Percentiles rank a stretch among this genome's conserved stretches.
These are phyloP conservation scores for Camellia oleifera DNA, from an alignment of 179 eudicot species.

Conservation along the genomic window DNA sequence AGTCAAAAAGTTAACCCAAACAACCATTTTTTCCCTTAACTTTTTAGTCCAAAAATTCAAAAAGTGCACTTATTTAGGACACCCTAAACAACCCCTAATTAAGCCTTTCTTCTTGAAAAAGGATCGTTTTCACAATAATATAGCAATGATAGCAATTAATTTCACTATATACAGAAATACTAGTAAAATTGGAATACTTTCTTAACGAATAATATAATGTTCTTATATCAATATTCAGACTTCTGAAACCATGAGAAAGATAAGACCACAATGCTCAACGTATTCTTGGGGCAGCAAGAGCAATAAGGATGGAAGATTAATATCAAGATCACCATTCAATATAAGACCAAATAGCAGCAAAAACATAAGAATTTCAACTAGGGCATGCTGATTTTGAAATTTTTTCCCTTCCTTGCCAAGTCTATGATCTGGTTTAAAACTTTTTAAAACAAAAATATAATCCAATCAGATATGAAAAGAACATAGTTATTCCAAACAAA, in stretches of 20 bases:
- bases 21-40: too few species aligned
- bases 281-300: neutral
- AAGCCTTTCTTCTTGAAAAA: neutral
- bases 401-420: too few species aligned
- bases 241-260: neutral
- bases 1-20: too few species aligned
- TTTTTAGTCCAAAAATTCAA: too few species aligned
- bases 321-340: neutral
- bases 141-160: neutral
- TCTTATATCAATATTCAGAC: neutral
- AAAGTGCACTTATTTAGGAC: too few species aligned
- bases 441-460: neutral
- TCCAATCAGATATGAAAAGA: neutral
- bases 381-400: neutral
- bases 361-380: neutral
- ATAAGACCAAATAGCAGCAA: neutral
- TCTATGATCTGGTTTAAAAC: neutral
- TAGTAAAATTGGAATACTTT: neutral
- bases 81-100: too few species aligned
- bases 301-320: neutral
- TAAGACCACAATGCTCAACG: neutral
- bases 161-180: neutral
- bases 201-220: neutral
- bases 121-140: neutral
- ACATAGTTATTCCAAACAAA: neutral